Base-by-base conservation (phyloP, 2,329 filamentous ascomycete genomes). In the Colletotrichum godetiae region DNA sequence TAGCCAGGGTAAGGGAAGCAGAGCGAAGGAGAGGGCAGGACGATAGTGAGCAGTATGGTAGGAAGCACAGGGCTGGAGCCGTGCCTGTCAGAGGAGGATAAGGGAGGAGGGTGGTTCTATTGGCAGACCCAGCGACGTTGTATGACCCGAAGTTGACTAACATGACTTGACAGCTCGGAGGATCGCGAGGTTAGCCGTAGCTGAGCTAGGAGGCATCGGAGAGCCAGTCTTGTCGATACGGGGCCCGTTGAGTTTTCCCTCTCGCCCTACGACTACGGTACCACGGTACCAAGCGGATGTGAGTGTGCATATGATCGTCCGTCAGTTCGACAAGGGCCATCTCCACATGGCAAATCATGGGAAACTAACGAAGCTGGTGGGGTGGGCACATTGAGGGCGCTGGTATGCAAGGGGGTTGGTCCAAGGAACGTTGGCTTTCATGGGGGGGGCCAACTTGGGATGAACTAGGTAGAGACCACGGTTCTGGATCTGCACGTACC, bases 351-450 rank as follows among this genome's bases (percentile, higher is more conserved):
- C 55, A 60, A 57, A 55, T 70, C 67, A 46, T 31, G 13, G 62
- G 49, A 66, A 49, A 24, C 27, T 65, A 58, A 42, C 19, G 33
- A 52, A 65, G 60, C 67, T 66, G 56, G 67, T 65, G 60, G 67
- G 60, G 67, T 73, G 60, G 60, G 49, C 56, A 35, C 46, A 70
- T 60, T 27, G 70, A 60, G 67, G 59, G 42, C 56, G 49, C 53
- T 60, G 60, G 61, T 19, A 73, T 73, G 70, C 67, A 73, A 73
- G 70, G 70, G 68, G 70, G 60, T 52, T 61, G 60, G 59, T 37
- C 55, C 22, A 62, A 65, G 70, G 60, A 70, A 65, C 70, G 67
- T 65, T 73, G 60, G 35, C 55, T n/a, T 61, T 67, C 56, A 67
- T 62, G 33, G 56, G 53, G 56, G 53, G 56, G 53, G 59, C 59